A percentile compares a stretch with the other conserved stretches of the same genome.
Conservation (phyloP, 257 asterid species). For the Nicotiana sylvestris region DNA sequence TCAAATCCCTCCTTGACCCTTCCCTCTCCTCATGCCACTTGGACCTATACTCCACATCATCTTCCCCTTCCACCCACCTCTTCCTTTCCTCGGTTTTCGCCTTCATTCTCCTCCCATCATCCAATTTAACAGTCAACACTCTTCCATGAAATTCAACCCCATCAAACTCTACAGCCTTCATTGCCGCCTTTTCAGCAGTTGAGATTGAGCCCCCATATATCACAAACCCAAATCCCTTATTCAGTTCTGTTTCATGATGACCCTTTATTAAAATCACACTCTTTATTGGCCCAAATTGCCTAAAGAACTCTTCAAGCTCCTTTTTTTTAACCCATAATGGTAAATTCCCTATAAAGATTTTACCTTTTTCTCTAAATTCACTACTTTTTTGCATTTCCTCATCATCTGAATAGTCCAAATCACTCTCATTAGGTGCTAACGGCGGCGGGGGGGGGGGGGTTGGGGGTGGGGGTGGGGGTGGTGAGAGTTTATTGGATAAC, state of each 20-base stretch:
- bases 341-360: slow-evolving; percentile 85
- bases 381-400: slow-evolving; percentile 25
- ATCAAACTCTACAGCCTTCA: slow-evolving; percentile 94
- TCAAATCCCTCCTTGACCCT: slow-evolving; percentile 56
- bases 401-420: slow-evolving; percentile 12
- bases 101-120: slow-evolving; percentile 72
- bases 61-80: slow-evolving; percentile 57
- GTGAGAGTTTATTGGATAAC: slow-evolving; percentile 73
- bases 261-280: slow-evolving; percentile 83
- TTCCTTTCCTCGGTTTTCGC: slow-evolving; percentile 43
- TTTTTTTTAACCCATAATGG: slow-evolving; percentile 83
- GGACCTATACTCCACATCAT: slow-evolving; percentile 44
- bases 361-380: slow-evolving; percentile 72
- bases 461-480: slow-evolving; percentile 50
- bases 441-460: slow-evolving; percentile 14
- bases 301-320: slow-evolving; percentile 75
- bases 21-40: slow-evolving; percentile 96
- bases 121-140: slow-evolving; percentile 79
- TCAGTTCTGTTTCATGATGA: slow-evolving; percentile 69
- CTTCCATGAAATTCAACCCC: slow-evolving; percentile 97
- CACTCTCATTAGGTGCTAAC: slow-evolving; percentile 13
- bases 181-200: slow-evolving; percentile 77
- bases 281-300: slow-evolving; percentile 91
- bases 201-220: slow-evolving; percentile 54
- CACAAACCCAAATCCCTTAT: slow-evolving; percentile 95